Base-by-base conservation (phyloP, 305 asterid genomes). In the Fraxinus velutina region DNA sequence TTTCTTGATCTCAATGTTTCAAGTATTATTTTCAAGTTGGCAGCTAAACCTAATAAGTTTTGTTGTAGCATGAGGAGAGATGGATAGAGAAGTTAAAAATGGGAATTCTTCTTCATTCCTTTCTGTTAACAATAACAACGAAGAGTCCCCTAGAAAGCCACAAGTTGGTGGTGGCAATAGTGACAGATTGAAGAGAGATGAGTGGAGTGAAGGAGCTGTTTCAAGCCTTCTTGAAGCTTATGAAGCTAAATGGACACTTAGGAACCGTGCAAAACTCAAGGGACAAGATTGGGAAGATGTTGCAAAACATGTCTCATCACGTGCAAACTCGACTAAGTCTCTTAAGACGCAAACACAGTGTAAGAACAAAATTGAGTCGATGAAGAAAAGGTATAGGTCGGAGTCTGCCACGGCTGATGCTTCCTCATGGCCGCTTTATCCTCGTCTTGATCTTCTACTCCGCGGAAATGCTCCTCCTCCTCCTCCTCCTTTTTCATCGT, bases 261-360 rank as follows among this genome's bases (percentile, higher is more conserved):
- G 97, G 24, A 93, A 93, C 74, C 83, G 97, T 19, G 97, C 97
- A 6, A 93, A 93, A 84, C 94, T 93, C 72, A 93, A 93, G 88
- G 97, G 97, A 8, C 97, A 92, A 73, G 97, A 93, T 17, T 93
- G 97, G 97, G 97, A 93, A 66, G 97, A 93, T 17, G 97, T 93
- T 42, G 97, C 97, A 2, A 86, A 78, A 78, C 89, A 87, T 72
- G 97, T 93, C 4, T 93, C 97, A 0, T 80, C 76, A 5, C 87
- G 97, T 74, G 86, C 82, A 2, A 52, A 50, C 62, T 79, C 84
- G 1, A 84, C 90, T 1, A 92, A 87, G 81, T 90, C 94, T 19
- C 81, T 91, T 0, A 93, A 93, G 79, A 92, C 97, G 47, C 97
- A 89, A 84, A 92, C 97, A 4, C 97, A 93, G 91, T 93, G 97